Evolutionary conservation across 2,329 filamentous ascomycete species (phyloP).

Genomic region (Monilinia fructicola): DNA sequence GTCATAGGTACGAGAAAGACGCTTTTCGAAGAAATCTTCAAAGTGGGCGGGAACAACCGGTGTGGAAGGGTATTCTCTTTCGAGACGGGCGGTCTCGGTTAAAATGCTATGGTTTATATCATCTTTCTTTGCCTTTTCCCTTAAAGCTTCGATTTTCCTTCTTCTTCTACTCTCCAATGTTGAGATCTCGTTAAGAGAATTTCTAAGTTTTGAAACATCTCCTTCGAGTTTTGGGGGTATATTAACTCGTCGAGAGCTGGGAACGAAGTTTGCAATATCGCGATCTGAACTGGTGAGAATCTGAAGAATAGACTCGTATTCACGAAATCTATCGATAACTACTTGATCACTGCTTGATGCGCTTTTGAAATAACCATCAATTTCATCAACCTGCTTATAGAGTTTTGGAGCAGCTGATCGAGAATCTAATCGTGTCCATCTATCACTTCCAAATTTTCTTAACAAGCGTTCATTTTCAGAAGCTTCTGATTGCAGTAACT

Average conservation of each 20-base stretch:
- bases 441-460: constrained; percentile 78
- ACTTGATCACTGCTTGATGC: constrained; percentile 65
- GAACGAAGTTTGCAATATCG: constrained; percentile 83
- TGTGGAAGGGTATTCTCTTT: constrained; percentile 82
- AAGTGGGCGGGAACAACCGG: constrained; percentile 86
- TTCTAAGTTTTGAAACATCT: constrained; percentile 73
- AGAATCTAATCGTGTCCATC: constrained; percentile 74
- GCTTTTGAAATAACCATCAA: constrained; percentile 81
- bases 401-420: constrained; percentile 58
- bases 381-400: constrained; percentile 54
- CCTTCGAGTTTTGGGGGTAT: constrained; percentile 80
- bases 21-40: constrained; percentile 82
- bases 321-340: constrained; percentile 69
- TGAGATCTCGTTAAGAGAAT: constrained; percentile 79
- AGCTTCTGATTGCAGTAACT: constrained; percentile 74
- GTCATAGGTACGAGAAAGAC: constrained; percentile 74
- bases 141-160: constrained; percentile 75
- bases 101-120: constrained; percentile 86
- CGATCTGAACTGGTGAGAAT: constrained; percentile 78
- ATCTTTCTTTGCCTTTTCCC: constrained; percentile 78
- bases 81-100: constrained; percentile 77
- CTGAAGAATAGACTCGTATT: constrained; percentile 71
- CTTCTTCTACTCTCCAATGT: constrained; percentile 78
- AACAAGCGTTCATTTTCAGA: constrained; percentile 78
- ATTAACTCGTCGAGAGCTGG: constrained; percentile 74